Evolutionary conservation across 768 basidiomycete genomes (phyloP).

Genomic region (Lactifluus subvellereus): DNA sequence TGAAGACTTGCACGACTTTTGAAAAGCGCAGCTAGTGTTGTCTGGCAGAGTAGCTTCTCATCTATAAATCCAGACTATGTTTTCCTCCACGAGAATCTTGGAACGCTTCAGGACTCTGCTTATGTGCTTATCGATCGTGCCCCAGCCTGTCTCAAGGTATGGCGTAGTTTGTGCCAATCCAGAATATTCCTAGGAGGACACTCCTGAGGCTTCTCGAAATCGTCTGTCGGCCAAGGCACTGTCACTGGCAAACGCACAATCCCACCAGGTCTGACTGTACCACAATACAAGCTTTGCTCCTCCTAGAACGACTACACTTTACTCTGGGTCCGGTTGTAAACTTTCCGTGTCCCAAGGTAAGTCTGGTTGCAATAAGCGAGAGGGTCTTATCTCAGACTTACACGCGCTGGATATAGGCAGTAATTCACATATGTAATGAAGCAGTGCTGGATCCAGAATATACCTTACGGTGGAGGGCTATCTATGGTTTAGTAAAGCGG

Average conservation of each 20-base stretch:
- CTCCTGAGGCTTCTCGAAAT: neutral
- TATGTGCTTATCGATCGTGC: constrained; percentile 2
- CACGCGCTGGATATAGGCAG: too few species aligned
- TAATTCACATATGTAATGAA: neutral
- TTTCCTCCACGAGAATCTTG: neutral
- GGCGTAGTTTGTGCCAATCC: neutral
- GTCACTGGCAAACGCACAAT: neutral
- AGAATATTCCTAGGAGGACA: neutral
- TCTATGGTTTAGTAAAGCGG: neutral
- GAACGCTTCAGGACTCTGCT: neutral
- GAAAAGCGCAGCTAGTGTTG: neutral
- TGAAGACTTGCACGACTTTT: constrained; percentile 12
- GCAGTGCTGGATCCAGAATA: neutral
- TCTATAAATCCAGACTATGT: neutral
- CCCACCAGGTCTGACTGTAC: neutral
- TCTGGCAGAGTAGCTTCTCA: constrained; percentile 2
- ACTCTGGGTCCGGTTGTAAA: neutral
- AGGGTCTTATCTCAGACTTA: too few species aligned
- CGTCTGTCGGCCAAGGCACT: neutral
- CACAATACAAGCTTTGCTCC: neutral
- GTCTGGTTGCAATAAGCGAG: too few species aligned
- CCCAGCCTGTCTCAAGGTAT: neutral
- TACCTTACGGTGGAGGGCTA: neutral
- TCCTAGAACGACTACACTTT: neutral
- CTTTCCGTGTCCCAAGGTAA: too few species aligned